A percentile compares a stretch with the other conserved stretches of the same genome.
phyloP scores from a whole-genome alignment of 2,329 filamentous ascomycete species.

The Ophiostoma piceae region DNA sequence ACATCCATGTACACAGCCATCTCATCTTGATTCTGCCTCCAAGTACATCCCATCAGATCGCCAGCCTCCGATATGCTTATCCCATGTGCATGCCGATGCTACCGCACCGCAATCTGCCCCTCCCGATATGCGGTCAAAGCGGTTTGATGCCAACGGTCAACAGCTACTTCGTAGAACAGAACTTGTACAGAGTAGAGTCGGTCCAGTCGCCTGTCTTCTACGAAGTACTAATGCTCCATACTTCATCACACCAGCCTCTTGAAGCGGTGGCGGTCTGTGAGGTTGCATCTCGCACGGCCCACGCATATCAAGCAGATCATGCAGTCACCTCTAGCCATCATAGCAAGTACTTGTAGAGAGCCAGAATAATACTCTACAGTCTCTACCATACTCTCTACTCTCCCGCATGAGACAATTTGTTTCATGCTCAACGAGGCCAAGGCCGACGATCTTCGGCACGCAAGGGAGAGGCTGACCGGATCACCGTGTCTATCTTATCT shows the following conservation, averaged over 20 bases:
- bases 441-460: not conserved
- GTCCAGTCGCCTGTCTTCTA: too few species aligned
- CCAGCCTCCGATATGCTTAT: constrained; percentile 1
- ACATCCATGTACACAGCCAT: not conserved
- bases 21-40: too few species aligned
- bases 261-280: constrained; percentile 15
- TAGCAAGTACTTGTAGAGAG: too few species aligned
- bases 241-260: not conserved
- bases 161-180: too few species aligned
- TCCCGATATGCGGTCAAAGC: not conserved
- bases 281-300: constrained; percentile 19
- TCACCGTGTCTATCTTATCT: not conserved
- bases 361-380: too few species aligned
- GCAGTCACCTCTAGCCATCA: too few species aligned
- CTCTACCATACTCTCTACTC: too few species aligned
- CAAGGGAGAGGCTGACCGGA: constrained; percentile 3
- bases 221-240: not conserved
- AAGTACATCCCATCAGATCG: not conserved
- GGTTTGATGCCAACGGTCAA: not conserved
- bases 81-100: not conserved
- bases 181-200: not conserved
- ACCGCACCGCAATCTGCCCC: not conserved
- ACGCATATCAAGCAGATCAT: constrained; percentile 10
- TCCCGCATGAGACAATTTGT: not conserved
- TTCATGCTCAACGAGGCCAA: not conserved